A percentile compares a stretch with the other conserved stretches of the same genome.
phyloP scores from a whole-genome alignment of 176 grass and related monocot genomes.

The Pontederia crassipes region DNA sequence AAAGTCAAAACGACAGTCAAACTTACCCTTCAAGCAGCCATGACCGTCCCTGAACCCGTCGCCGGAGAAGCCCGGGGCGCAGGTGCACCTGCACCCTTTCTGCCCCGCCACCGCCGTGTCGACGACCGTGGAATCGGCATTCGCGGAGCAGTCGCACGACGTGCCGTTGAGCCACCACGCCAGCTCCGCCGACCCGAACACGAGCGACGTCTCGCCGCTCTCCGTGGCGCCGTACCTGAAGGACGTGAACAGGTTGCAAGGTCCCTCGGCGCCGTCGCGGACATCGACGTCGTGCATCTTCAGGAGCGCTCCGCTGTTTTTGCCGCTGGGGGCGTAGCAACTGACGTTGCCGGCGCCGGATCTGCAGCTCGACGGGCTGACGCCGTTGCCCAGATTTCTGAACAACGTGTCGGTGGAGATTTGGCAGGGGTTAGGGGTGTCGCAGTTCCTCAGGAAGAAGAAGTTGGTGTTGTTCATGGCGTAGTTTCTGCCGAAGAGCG shows the following conservation, averaged over 20 bases:
- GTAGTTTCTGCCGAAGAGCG: slow-evolving; percentile 30
- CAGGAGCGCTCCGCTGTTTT: background rate
- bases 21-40: slow-evolving; percentile 36
- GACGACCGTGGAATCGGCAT: slow-evolving; percentile 30
- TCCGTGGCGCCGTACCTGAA: background rate
- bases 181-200: slow-evolving; percentile 32
- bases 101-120: background rate
- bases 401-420: background rate
- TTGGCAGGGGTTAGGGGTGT: background rate
- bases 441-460: slow-evolving; percentile 28
- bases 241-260: slow-evolving; percentile 24
- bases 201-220: background rate
- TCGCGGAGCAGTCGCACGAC: slow-evolving; percentile 29
- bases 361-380: background rate
- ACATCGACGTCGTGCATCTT: background rate
- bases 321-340: slow-evolving; percentile 11
- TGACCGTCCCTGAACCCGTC: slow-evolving; percentile 52
- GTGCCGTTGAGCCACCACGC: slow-evolving; percentile 59
- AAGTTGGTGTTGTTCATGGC: slow-evolving; percentile 25
- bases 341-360: background rate
- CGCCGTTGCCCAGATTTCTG: background rate
- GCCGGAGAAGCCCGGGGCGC: slow-evolving; percentile 23
- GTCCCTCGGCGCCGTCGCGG: accelerated
- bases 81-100: slow-evolving; percentile 24
- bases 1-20: background rate